Evolutionary conservation across 2,329 filamentous ascomycete genomes (phyloP), one percentile per base, ranked within the genome.

Genomic region (Xylariomycetidae sp.): DNA sequence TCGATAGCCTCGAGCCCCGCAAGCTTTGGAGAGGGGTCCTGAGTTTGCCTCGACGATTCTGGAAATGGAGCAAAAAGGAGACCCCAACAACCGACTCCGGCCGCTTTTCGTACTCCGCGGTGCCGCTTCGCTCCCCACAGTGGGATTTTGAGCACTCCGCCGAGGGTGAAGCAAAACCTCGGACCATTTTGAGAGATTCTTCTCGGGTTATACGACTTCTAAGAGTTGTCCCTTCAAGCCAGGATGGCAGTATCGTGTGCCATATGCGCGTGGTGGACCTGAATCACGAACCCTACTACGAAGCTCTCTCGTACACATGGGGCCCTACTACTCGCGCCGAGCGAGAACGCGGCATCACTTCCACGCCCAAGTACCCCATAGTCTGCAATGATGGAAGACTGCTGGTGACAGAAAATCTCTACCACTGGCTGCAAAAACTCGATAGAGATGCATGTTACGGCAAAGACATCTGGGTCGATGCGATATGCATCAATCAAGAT

Each of bases 231-330:
- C 37, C 40, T 3, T 16, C 16, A 4, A 34, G 16, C 27, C 12
- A 27, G 20, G 27, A 40, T 32, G 41, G 34, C 13, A 25, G 36
- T 8, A 25, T 46, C 8, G 17, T 30, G 9, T 46, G 45, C 26
- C 10, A 34, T 6, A 31, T 46, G 28, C 36, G 28, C 16, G 29
- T 36, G 14, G 33, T 37, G 13, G 34, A 46, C 15, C 30, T 48
- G 5, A 25, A 35, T 16, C 13, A 17, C 5, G 13, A 12, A 6
- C 9, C 25, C n/a, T 15, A 9, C 10, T 46, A 48, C 25, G 37
- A 48, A 26, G 45, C 45, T 10, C 31, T 48, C 22, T 48, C 45
- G 7, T 48, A 48, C 25, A 46, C 43, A 7, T 48, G 45, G 45
- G 34, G 36, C 9, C 38, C 34, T 13, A 38, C 42, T 8, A 40